phyloP scores from a whole-genome alignment of 495 filamentous ascomycete genomes.

The Penicillium goetzii region DNA sequence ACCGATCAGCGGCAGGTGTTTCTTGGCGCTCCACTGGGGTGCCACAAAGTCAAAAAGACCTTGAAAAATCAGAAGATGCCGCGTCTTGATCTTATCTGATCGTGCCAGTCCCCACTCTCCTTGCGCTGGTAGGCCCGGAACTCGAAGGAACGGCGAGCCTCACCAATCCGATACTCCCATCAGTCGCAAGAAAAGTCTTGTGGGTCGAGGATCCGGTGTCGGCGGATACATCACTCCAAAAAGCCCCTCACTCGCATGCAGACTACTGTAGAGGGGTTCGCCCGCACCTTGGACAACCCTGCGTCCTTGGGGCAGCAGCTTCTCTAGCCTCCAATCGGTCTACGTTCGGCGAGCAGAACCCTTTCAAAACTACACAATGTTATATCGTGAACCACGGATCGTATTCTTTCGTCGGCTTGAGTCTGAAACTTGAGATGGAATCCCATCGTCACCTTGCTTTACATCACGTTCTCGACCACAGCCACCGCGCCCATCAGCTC shows the following conservation, averaged over 20 bases:
- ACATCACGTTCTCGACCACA: constrained; percentile 48
- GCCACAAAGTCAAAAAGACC: not conserved
- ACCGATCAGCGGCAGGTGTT: not conserved
- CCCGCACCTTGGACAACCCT: constrained; percentile 2
- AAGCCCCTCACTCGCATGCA: constrained; percentile 14
- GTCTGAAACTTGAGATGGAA: not conserved
- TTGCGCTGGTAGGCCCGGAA: constrained; percentile 14
- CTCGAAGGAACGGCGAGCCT: constrained; percentile 14
- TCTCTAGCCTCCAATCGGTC: not conserved
- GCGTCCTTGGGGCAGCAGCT: not conserved
- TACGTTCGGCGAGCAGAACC: not conserved
- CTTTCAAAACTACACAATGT: not conserved
- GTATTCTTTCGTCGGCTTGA: not conserved
- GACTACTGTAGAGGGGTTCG: constrained; percentile 4
- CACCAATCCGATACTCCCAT: constrained; percentile 16
- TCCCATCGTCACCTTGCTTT: not conserved
- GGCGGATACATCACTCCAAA: constrained; percentile 11
- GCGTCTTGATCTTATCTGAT: constrained; percentile 39
- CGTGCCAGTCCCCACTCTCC: constrained; percentile 29
- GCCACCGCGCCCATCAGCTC: constrained; percentile 52
- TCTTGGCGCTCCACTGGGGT: not conserved
- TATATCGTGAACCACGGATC: not conserved
- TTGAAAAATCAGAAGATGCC: not conserved
- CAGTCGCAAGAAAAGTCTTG: constrained; percentile 5
- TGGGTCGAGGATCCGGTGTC: constrained; percentile 25